Conservation (phyloP, 2,329 filamentous ascomycete species). For the Paracoccidioides brasiliensis region DNA sequence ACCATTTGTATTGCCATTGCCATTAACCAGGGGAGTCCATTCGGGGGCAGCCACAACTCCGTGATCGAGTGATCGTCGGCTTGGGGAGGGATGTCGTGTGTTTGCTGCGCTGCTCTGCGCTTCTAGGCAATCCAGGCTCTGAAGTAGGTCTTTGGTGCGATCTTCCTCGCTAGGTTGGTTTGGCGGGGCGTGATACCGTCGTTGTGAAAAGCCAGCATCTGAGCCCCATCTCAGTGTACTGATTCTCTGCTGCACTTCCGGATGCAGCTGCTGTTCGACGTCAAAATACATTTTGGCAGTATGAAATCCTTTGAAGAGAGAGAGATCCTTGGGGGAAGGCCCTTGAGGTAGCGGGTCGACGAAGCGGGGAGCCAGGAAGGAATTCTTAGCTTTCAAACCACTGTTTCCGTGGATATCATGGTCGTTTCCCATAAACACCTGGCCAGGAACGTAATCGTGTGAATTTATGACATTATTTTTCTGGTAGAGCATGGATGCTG, state of each 20-base stretch:
- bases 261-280: slow-evolving; percentile 20
- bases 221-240: slow-evolving; percentile 51
- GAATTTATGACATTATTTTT: slow-evolving; percentile 18
- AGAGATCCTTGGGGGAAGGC: background rate
- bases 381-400: background rate
- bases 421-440: slow-evolving; percentile 12
- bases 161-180: slow-evolving; percentile 47
- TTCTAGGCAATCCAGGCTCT: slow-evolving; percentile 45
- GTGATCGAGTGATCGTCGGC: slow-evolving; percentile 13
- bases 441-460: slow-evolving; percentile 19
- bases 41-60: background rate
- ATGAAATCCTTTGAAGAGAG: slow-evolving; percentile 19
- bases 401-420: background rate
- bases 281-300: slow-evolving; percentile 28
- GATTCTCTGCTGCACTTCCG: slow-evolving; percentile 26
- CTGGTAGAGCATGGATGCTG: slow-evolving; percentile 38
- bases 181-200: slow-evolving; percentile 46
- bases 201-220: slow-evolving; percentile 49
- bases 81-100: slow-evolving; percentile 47
- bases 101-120: slow-evolving; percentile 44
- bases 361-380: background rate
- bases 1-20: background rate
- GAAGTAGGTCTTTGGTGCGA: slow-evolving; percentile 42
- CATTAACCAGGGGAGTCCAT: background rate
- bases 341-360: background rate